Evolutionary conservation across 169 alveolate genomes (phyloP).

Genomic region (Plasmodium reichenowi): DNA sequence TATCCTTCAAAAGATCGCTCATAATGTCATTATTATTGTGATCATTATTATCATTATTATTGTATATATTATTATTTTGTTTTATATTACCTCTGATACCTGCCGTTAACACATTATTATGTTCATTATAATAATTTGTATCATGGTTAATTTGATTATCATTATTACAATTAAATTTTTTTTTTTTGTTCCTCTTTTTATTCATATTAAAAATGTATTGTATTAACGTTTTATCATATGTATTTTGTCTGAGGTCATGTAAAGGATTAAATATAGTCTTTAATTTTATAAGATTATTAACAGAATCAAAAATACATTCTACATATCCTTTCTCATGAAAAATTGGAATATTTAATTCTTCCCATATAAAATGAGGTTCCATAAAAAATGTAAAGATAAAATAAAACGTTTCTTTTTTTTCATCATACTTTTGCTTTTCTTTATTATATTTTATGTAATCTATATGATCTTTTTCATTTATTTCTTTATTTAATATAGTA

Average conservation of each 20-base stretch:
- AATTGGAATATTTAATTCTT: constrained; percentile 47
- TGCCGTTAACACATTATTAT: no score
- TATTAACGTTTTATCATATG: constrained; percentile 14
- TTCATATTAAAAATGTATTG: constrained; percentile 16
- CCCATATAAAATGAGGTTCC: constrained; percentile 58
- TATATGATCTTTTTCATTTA: not conserved
- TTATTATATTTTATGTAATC: not conserved
- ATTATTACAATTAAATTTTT: not conserved
- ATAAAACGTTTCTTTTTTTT: constrained; percentile 27
- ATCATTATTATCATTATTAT: not conserved
- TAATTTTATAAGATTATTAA: constrained; percentile 19
- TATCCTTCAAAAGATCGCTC: not conserved
- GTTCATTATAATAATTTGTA: no score
- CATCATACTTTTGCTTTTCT: not conserved
- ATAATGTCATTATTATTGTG: no score
- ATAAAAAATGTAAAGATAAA: constrained; percentile 44
- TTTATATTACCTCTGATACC: no score
- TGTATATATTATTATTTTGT: no score
- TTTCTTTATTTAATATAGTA: constrained; percentile 11
- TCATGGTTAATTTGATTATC: not conserved
- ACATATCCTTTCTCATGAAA: constrained; percentile 45
- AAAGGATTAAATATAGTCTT: not conserved
- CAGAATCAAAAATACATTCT: constrained; percentile 39
- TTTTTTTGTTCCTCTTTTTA: not conserved
- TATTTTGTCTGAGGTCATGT: not conserved